Conservation (phyloP, 2,329 filamentous ascomycete species). For the Harringtonia aguacate region DNA sequence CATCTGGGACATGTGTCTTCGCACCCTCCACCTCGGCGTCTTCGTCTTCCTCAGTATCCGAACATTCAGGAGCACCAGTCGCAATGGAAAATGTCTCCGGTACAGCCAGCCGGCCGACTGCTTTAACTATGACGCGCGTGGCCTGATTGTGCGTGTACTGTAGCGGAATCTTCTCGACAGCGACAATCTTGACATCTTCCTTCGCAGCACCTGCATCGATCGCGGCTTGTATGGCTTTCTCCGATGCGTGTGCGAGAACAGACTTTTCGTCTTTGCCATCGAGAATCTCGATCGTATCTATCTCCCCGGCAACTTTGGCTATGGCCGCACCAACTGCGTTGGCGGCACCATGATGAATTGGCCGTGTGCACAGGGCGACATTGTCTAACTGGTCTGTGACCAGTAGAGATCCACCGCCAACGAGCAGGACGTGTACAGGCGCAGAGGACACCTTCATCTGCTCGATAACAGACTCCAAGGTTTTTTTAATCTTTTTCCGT, state of each 20-base stretch:
- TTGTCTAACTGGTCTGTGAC: conserved; percentile 41
- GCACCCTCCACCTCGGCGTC: conserved; percentile 2
- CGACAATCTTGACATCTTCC: conserved; percentile 34
- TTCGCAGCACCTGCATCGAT: conserved; percentile 32
- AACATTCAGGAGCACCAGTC: not conserved
- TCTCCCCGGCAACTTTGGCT: conserved; percentile 43
- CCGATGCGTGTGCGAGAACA: conserved; percentile 26
- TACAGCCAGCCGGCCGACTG: conserved; percentile 32
- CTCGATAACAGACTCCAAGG: conserved; percentile 46
- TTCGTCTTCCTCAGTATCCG: not conserved
- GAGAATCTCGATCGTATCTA: conserved; percentile 34
- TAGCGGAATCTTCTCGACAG: conserved; percentile 42
- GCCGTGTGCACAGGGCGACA: conserved; percentile 43
- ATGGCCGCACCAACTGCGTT: conserved; percentile 57
- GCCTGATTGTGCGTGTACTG: conserved; percentile 40
- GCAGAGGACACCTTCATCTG: conserved; percentile 51
- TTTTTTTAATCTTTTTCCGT: conserved; percentile 31
- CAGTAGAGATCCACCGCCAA: conserved; percentile 52
- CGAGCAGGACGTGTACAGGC: conserved; percentile 48
- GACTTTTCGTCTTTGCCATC: conserved; percentile 24
- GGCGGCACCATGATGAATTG: conserved; percentile 46
- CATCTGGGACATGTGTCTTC: conserved; percentile 4
- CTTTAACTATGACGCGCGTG: conserved; percentile 45
- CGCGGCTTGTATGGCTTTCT: conserved; percentile 31
- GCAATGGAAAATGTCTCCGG: conserved; percentile 12